phyloP scores from a whole-genome alignment of 2,329 filamentous ascomycete genomes.

The Tolypocladium sp. region DNA sequence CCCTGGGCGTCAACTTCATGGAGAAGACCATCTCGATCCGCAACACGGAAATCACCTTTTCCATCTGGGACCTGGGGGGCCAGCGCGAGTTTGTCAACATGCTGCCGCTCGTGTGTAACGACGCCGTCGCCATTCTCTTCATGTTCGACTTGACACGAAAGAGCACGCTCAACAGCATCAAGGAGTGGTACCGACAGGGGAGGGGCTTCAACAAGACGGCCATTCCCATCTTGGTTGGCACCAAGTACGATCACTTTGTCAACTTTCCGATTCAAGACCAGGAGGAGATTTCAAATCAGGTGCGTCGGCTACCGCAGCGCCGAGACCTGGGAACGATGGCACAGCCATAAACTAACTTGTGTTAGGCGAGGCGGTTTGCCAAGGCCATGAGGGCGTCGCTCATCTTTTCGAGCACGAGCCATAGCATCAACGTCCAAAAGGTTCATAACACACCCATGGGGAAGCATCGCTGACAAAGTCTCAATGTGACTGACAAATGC shows the following conservation, averaged over 20 bases:
- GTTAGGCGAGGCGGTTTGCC: slow-evolving; percentile 82
- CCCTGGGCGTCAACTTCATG: slow-evolving; percentile 98
- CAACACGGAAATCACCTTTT: slow-evolving; percentile 99
- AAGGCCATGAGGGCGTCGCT: slow-evolving; percentile 97
- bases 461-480: neutral
- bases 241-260: slow-evolving; percentile 98
- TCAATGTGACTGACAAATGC: slow-evolving; percentile 1
- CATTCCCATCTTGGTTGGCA: slow-evolving; percentile 95
- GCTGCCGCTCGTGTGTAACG: slow-evolving; percentile 98
- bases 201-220: slow-evolving; percentile 99
- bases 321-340: neutral
- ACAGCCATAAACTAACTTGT: neutral
- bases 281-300: slow-evolving; percentile 96
- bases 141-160: slow-evolving; percentile 99
- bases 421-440: slow-evolving; percentile 99
- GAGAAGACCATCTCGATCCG: slow-evolving; percentile 99
- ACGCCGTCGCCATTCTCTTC: slow-evolving; percentile 96
- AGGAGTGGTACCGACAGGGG: slow-evolving; percentile 98
- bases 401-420: slow-evolving; percentile 97
- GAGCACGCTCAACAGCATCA: slow-evolving; percentile 97
- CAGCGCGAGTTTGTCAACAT: slow-evolving; percentile 99
- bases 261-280: slow-evolving; percentile 97
- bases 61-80: slow-evolving; percentile 96
- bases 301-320: slow-evolving; percentile 25
- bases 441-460: slow-evolving; percentile 41